These are phyloP conservation scores for Colletotrichum cereale DNA, from an alignment of 2,329 filamentous ascomycete species.

Conservation along the genomic window DNA sequence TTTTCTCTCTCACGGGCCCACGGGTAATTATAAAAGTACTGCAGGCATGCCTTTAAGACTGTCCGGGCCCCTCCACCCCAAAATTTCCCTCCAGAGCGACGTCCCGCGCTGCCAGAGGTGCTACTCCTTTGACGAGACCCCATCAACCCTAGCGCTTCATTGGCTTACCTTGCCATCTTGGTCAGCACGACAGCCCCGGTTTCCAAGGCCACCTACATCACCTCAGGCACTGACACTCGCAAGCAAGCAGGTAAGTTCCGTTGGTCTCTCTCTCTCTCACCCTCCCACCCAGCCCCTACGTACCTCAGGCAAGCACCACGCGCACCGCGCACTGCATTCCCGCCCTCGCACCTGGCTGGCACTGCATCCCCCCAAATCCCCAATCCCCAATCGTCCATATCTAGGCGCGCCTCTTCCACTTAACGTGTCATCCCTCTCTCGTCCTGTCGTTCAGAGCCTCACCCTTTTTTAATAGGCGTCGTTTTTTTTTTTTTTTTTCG, in stretches of 20 bases:
- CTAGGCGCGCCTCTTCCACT: conserved; percentile 23
- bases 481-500: not conserved
- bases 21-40: conserved; percentile 42
- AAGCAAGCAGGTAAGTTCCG: conserved; percentile 4
- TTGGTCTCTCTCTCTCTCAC: not conserved
- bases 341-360: conserved; percentile 35
- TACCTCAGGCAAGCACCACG: conserved; percentile 28
- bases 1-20: conserved; percentile 41
- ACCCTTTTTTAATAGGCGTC: conserved; percentile 2
- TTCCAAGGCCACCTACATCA: not conserved
- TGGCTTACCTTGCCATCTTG: conserved; percentile 9
- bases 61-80: conserved; percentile 41
- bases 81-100: conserved; percentile 41
- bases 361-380: conserved; percentile 11
- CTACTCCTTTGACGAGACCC: conserved; percentile 35
- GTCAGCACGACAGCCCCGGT: conserved; percentile 15
- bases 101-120: conserved; percentile 35
- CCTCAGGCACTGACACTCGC: conserved; percentile 6
- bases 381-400: conserved; percentile 19
- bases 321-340: conserved; percentile 36
- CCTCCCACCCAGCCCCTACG: not conserved
- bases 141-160: conserved; percentile 23
- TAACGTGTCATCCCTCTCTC: conserved; percentile 9
- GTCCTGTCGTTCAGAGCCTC: conserved; percentile 3
- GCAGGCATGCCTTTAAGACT: conserved; percentile 41